Base-by-base conservation (phyloP, 1,139 yeast genomes). In the Candida sanyaensis region DNA sequence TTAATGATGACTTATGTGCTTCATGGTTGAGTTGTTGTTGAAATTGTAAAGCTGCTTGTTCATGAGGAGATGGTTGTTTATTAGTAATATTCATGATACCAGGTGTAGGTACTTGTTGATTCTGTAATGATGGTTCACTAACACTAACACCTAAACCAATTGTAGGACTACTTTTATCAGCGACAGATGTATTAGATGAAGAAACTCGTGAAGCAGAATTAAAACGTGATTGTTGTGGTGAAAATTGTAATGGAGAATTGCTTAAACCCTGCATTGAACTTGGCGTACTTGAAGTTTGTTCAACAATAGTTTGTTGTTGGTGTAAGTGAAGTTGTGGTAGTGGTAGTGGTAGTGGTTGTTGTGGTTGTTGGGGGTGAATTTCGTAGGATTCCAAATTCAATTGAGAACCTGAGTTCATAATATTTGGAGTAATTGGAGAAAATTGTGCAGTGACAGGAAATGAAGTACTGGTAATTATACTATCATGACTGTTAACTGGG, bases 361-460 rank as follows among this genome's bases (percentile, higher is more conserved):
- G 28, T 31, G 31, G 32, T 38, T 27, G 37, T 23, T 23, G 43
- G 11, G 12, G 28, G 4, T 17, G 21, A 3, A 17, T 17, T 17
- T 17, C 21, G 21, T 17, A 17, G 21, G 42, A 9, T 30, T 39
- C 34, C 6, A 26, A 12, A 21, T 32, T 21, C 37, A 41, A 24
- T n/a, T 31, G 40, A 8, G 26, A 13, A 27, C 33, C 29, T 9
- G 24, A 39, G 11, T 34, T 41, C n/a, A 31, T 10, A 27, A 31
- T n/a, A 38, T 34, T 48, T 13, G 56, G 48, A 31, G 53, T 50
- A 10, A 51, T 33, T 26, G 56, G 56, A n/a, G 54, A 41, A 30
- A 48, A 45, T 27, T 47, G 44, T 6, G 40, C 32, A 33, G 30
- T 26, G 8, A 12, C 38, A 3, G 42, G 24, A 32, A 37, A n/a